Evolutionary conservation across 352 stramenopile species (phyloP).

Genomic region (Pythium utonaiense): DNA sequence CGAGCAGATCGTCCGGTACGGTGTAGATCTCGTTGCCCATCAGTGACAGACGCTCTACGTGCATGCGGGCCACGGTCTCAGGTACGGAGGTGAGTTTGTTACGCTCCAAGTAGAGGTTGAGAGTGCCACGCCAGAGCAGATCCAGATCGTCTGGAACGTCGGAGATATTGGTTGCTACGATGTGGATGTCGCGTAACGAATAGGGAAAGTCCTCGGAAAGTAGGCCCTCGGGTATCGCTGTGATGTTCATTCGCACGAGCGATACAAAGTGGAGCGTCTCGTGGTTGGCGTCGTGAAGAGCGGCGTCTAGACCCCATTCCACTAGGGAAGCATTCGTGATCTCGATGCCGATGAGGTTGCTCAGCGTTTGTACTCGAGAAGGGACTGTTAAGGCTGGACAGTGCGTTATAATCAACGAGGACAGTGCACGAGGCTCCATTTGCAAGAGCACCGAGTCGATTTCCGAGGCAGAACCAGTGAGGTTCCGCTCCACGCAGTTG

Average conservation of each 20-base stretch:
- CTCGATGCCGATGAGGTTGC: constrained; percentile 14
- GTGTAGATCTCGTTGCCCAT: constrained; percentile 7
- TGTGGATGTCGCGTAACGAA: constrained; percentile 9
- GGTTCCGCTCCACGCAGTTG: constrained; percentile 4
- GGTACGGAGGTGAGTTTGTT: constrained; percentile 2
- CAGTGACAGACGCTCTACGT: constrained; percentile 9
- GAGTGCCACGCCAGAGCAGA: background rate
- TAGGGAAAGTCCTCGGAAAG: constrained; percentile 2
- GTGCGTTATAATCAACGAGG: constrained; percentile 22
- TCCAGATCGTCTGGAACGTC: constrained; percentile 9
- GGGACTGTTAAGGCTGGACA: constrained; percentile 14
- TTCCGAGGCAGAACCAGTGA: constrained; percentile 4
- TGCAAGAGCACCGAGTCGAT: constrained; percentile 4
- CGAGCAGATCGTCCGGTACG: background rate
- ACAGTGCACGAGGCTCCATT: constrained; percentile 3
- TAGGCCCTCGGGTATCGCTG: constrained; percentile 1
- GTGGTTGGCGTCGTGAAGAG: background rate
- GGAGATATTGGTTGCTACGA: constrained; percentile 6
- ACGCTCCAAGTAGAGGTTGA: constrained; percentile 21
- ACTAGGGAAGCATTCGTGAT: constrained; percentile 18
- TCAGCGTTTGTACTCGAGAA: background rate
- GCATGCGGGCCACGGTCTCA: background rate
- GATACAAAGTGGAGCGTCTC: constrained; percentile 7
- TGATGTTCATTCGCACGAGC: constrained; percentile 14
- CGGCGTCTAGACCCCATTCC: constrained; percentile 9